Evolutionary conservation across 2,329 filamentous ascomycete species (phyloP), one percentile per base, ranked within the genome.

Genomic region (Fusarium sp.): DNA sequence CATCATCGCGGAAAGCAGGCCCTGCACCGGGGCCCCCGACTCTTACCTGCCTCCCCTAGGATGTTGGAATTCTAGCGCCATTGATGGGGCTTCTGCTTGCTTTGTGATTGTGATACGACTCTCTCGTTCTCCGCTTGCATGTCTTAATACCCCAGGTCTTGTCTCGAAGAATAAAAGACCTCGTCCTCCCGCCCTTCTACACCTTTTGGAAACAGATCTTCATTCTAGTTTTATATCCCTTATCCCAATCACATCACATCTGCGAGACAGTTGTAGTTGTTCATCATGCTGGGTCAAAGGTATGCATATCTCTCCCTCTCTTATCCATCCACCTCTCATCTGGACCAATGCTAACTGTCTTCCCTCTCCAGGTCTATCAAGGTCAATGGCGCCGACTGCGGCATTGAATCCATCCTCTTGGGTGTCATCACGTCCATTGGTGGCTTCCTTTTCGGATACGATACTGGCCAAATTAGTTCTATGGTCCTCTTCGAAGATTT

Each of bases 391-490:
- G 79, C 79, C 72, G 74, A 80, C 46, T 81, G 79, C 51, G 80
- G 80, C 45, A 54, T 74, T 23, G 80, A 82, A 62, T 67, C 80
- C 23, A 65, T 83, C 59, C 50, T 83, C 26, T 69, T 88, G 26
- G 85, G 84, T 43, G 76, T 82, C 32, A 79, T 84, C 40, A 86
- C 86, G 42, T 85, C 83, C 43, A 83, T 89, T 39, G 87, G 87
- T 62, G 87, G 86, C 46, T 87, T 88, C 75, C 82, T 89, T 62
- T 89, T 88, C 74, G 88, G 87, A 46, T 89, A 88, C 68, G 87
- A 89, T 67, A 89, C 86, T 11, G 87, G 86, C 66, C 85, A 88
- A 70, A 87, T 88, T 51, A 86, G 84, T 8, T 79, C 77, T 39
- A 81, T 85, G 72, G 76, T 85, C 11, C 74, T 83, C 19, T 85